Base-by-base conservation (phyloP, 352 stramenopile genomes). In the Phytopythium delawarense region DNA sequence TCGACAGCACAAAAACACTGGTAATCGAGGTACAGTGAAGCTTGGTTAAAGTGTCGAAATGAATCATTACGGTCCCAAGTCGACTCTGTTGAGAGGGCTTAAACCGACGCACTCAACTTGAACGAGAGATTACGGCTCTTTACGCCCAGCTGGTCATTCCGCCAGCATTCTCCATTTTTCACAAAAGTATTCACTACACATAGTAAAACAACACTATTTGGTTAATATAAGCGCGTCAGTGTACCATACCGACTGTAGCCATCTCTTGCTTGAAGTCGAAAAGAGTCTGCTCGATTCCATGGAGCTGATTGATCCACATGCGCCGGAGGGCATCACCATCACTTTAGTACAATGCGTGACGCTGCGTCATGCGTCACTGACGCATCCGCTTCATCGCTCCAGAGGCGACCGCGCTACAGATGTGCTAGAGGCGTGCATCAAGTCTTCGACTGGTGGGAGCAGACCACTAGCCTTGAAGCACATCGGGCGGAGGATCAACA, bases 201-300 rank as follows among this genome's bases (percentile, higher is more conserved):
- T 21, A 46, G 7, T 21, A 23, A 7, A 46, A 46, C 7, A 1
- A 46, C 23, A 21, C 0, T 21, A 7, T 21, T 1, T 7, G 40
- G 7, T 46, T 40, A 0, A 46, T n/a, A 23, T 21, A 25, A 25
- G 42, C 21, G 9, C 2, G 2, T 18, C 12, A 51, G 5, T 23
- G 21, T 52, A 52, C 21, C 18, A 1, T 34, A 1, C 1, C 13
- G 21, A 32, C 4, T 54, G 37, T 42, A 61, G 23, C 40, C 55
- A 61, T 50, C 23, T 49, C 16, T 11, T 21, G 21, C 12, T 34
- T 46, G 53, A 46, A 49, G 53, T 35, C 46, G 46, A 34, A 52
- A 52, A 18, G 48, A 5, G 20, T 7, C 35, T 16, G 28, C 28
- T 32, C 28, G 4, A 32, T 32, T 32, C 28, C 28, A 32, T 3